Evolutionary conservation across 371 early-diverging fungal species (phyloP).

Genomic region (Lichtheimia ornata): DNA sequence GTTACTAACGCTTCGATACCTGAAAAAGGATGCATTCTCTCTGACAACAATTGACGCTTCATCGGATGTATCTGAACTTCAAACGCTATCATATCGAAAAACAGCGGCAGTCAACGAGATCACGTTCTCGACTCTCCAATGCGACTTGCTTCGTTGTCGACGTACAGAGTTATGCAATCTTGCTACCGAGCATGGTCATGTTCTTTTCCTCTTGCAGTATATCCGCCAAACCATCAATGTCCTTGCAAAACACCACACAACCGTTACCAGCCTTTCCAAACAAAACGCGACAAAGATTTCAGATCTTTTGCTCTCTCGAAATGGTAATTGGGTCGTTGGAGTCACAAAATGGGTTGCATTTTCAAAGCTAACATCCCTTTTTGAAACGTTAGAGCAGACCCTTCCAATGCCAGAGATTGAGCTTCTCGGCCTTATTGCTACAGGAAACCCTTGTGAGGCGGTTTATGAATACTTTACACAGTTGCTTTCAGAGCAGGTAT

Average conservation of each 20-base stretch:
- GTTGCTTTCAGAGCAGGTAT: constrained; percentile 5
- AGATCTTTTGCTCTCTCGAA: constrained; percentile 1
- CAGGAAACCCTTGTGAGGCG: constrained; percentile 12
- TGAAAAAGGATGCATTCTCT: not conserved
- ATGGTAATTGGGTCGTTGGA: not conserved
- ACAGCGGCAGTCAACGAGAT: not conserved
- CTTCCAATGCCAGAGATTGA: constrained; percentile 10
- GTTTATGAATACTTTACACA: constrained; percentile 11
- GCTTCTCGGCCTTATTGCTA: constrained; percentile 9
- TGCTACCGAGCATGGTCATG: constrained; percentile 8
- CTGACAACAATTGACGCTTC: no score
- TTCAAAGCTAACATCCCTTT: no score
- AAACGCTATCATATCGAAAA: not conserved
- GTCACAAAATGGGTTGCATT: not conserved
- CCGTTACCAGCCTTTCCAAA: constrained; percentile 1
- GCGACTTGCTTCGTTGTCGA: not conserved
- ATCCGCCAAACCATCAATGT: constrained; percentile 6
- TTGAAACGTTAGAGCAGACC: no score
- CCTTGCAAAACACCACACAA: constrained; percentile 7
- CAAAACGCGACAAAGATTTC: constrained; percentile 1
- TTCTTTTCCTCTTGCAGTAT: constrained; percentile 5
- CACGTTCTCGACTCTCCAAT: not conserved
- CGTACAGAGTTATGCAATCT: constrained; percentile 9
- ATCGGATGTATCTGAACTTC: no score
- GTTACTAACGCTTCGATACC: not conserved